These are phyloP conservation scores for Phytophthora litchii DNA, from an alignment of 352 stramenopile genomes.

Conservation along the genomic window DNA sequence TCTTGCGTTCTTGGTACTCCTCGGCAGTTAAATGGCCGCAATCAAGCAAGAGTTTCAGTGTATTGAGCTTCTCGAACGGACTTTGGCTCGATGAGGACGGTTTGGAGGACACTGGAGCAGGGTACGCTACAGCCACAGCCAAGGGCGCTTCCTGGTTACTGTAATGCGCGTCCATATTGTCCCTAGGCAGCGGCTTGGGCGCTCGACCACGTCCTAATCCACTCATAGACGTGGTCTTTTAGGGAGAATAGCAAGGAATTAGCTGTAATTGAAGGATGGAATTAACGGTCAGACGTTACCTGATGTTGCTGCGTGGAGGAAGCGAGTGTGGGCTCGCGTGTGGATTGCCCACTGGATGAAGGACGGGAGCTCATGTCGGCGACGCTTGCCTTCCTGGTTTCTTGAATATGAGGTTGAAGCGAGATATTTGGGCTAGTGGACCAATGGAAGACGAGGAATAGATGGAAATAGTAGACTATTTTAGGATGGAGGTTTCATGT, in stretches of 20 bases:
- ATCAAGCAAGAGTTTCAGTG: constrained; percentile 80
- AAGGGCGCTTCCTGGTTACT: constrained; percentile 14
- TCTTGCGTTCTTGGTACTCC: constrained; percentile 86
- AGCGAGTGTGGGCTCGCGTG: constrained; percentile 14
- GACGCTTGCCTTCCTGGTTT: constrained; percentile 16
- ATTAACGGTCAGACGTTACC: constrained; percentile 16
- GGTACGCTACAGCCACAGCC: constrained; percentile 32
- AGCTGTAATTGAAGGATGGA: background rate
- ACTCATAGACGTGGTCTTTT: constrained; percentile 19
- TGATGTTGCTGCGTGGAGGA: constrained; percentile 17
- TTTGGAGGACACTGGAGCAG: constrained; percentile 9
- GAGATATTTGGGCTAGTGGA: background rate
- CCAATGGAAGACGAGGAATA: constrained; percentile 14
- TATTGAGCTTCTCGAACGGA: constrained; percentile 88
- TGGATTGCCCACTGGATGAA: constrained; percentile 17
- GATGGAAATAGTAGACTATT: constrained; percentile 1
- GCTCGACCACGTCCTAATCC: constrained; percentile 16
- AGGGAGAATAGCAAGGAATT: constrained; percentile 2
- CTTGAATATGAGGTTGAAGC: background rate
- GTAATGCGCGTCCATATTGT: constrained; percentile 22
- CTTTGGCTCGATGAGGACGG: constrained; percentile 25
- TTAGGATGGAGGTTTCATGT: constrained; percentile 18
- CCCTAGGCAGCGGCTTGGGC: constrained; percentile 16
- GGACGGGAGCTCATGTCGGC: constrained; percentile 15
- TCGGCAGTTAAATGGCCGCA: constrained; percentile 77